phyloP scores from a whole-genome alignment of 768 basidiomycete species.

The Sutorius australiensis region DNA sequence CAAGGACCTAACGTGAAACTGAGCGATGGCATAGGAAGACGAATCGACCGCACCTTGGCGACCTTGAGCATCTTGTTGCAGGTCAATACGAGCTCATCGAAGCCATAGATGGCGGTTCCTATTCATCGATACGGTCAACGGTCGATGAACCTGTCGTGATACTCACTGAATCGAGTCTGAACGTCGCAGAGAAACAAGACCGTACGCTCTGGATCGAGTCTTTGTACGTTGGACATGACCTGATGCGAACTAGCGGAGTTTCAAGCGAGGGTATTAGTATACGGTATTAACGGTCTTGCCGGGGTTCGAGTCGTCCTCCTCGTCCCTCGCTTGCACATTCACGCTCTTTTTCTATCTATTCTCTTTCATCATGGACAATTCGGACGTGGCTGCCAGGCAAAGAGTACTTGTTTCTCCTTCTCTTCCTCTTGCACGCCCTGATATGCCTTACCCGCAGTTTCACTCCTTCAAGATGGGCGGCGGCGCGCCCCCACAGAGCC shows the following conservation, averaged over 20 bases:
- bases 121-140: slow-evolving; percentile 13
- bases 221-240: neutral
- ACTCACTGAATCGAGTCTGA: slow-evolving; percentile 70
- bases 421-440: neutral
- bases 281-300: neutral
- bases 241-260: neutral
- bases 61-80: slow-evolving; percentile 74
- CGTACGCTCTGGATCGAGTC: slow-evolving; percentile 36
- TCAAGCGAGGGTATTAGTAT: neutral
- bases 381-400: slow-evolving; percentile 38
- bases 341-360: slow-evolving; percentile 16
- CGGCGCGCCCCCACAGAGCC: slow-evolving; percentile 32
- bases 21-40: neutral
- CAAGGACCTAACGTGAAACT: slow-evolving; percentile 45
- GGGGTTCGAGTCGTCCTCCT: neutral
- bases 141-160: neutral
- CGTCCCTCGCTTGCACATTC: slow-evolving; percentile 27
- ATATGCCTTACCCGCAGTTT: slow-evolving; percentile 43
- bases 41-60: slow-evolving; percentile 52
- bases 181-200: slow-evolving; percentile 83
- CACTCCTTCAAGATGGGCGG: slow-evolving; percentile 70
- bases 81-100: slow-evolving; percentile 64
- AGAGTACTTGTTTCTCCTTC: slow-evolving; percentile 31
- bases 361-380: slow-evolving; percentile 39
- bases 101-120: slow-evolving; percentile 61